A percentile compares a stretch with the other conserved stretches of the same genome.
phyloP scores from a whole-genome alignment of 139 green algal species.

The Auxenochlorella pyrenoidosa region DNA sequence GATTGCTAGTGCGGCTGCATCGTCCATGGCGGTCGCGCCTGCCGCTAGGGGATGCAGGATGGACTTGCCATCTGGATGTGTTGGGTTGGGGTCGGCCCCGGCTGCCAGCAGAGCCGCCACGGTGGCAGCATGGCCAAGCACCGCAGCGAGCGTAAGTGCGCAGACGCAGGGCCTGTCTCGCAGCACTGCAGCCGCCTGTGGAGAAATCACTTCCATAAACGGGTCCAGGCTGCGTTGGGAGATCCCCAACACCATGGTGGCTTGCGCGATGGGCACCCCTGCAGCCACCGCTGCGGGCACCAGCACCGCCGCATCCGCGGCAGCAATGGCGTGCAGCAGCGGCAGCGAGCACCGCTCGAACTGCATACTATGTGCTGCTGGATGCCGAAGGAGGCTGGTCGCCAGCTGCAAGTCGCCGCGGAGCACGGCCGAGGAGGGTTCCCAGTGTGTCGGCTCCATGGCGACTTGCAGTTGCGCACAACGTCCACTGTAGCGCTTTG shows the following conservation, averaged over 20 bases:
- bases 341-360: not conserved
- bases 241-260: not conserved
- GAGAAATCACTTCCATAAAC: not conserved
- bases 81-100: not conserved
- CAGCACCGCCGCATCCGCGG: not conserved
- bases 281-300: not conserved
- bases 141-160: not conserved
- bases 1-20: not conserved
- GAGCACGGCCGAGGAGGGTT: too few relatives aligned
- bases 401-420: too few relatives aligned
- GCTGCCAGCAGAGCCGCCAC: slow-evolving; percentile 17
- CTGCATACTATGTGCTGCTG: too few relatives aligned
- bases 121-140: not conserved
- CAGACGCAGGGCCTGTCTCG: not conserved
- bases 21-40: not conserved
- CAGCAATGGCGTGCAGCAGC: slow-evolving; percentile 9
- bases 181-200: not conserved
- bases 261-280: not conserved
- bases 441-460: too few relatives aligned
- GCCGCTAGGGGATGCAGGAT: slow-evolving; percentile 15
- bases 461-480: too few relatives aligned
- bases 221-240: not conserved
- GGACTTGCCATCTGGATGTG: not conserved
- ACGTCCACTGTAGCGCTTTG: too few relatives aligned
- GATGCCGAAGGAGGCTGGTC: too few relatives aligned